A percentile compares a stretch with the other conserved stretches of the same genome.
phyloP scores from a whole-genome alignment of 257 asterid genomes.

The Petunia axillaris region DNA sequence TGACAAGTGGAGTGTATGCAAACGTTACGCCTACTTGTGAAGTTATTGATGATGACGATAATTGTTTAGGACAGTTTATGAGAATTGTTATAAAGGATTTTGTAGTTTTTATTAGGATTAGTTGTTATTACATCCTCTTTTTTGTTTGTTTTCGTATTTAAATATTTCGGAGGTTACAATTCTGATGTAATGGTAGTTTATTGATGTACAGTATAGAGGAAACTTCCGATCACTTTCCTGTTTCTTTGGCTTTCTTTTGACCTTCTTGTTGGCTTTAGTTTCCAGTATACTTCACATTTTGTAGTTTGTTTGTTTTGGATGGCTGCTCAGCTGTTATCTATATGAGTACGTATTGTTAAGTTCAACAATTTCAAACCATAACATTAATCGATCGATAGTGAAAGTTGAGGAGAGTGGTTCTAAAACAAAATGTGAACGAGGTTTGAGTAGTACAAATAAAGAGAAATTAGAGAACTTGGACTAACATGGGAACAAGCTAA shows the following conservation, averaged over 20 bases:
- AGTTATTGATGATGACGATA: conserved; percentile 9
- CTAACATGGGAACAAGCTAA: too few relatives aligned
- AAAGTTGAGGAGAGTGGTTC: not conserved
- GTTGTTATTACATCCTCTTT: not conserved
- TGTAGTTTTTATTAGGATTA: not conserved
- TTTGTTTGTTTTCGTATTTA: not conserved
- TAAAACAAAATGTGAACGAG: too few relatives aligned
- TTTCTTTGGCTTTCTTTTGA: not conserved
- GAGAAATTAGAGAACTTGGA: too few relatives aligned
- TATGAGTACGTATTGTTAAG: too few relatives aligned
- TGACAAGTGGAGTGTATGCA: too few relatives aligned
- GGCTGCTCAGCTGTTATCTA: not conserved
- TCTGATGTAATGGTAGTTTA: conserved; percentile 18
- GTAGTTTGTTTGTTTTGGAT: not conserved
- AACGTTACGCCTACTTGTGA: too few relatives aligned
- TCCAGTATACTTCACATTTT: not conserved
- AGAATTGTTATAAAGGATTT: not conserved
- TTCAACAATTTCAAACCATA: not conserved
- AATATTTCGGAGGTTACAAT: not conserved
- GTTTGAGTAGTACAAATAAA: too few relatives aligned
- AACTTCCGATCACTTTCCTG: not conserved
- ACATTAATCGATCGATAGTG: not conserved
- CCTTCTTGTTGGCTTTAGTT: not conserved
- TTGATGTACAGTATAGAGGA: conserved; percentile 19
- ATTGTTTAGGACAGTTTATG: not conserved